Evolutionary conservation across 2,329 filamentous ascomycete genomes (phyloP).

Genomic region (Fusarium sp.): DNA sequence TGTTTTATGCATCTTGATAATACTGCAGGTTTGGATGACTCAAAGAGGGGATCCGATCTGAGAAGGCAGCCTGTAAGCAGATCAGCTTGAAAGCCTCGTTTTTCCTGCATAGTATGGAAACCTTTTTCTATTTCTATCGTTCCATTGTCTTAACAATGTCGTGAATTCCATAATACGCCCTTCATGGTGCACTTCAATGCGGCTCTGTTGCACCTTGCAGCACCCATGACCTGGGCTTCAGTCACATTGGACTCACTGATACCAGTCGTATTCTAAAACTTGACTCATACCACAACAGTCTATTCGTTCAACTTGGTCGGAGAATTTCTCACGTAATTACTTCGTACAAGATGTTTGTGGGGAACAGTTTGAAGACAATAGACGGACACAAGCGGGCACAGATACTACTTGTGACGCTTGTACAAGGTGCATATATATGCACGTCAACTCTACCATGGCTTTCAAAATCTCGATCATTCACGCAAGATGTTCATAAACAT

Average conservation of each 20-base stretch:
- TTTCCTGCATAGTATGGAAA: neutral
- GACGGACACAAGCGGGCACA: neutral
- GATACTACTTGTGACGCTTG: neutral
- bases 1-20: slow-evolving; percentile 2
- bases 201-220: neutral
- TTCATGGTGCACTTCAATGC: neutral
- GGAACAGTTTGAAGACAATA: neutral
- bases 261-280: neutral
- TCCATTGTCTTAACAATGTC: neutral
- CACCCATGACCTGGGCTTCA: neutral
- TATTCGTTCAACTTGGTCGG: slow-evolving; percentile 4
- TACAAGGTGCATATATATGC: neutral
- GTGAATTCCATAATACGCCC: neutral
- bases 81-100: slow-evolving; percentile 8
- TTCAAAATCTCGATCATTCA: neutral
- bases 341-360: neutral
- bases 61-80: neutral
- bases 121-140: slow-evolving; percentile 1
- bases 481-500: too few relatives aligned
- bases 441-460: neutral
- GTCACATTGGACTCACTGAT: neutral
- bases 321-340: slow-evolving; percentile 1
- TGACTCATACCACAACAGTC: neutral
- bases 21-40: slow-evolving; percentile 5
- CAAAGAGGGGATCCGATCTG: slow-evolving; percentile 12